Evolutionary conservation across 495 filamentous ascomycete species (phyloP).

Genomic region (Xylaria sp.): DNA sequence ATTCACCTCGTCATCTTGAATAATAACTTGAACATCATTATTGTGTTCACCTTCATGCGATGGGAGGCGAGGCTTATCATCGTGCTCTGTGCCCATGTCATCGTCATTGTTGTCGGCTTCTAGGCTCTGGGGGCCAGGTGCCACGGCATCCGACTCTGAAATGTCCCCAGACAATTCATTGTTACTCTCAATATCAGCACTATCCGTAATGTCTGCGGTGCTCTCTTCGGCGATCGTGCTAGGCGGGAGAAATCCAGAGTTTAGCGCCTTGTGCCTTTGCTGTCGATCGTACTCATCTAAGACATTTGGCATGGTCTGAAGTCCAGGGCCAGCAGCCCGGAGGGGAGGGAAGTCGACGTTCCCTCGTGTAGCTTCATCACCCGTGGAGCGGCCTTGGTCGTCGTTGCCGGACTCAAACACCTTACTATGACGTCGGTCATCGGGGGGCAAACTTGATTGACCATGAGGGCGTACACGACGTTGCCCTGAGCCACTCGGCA

Average conservation of each 20-base stretch:
- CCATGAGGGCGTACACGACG: neutral
- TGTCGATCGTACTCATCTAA: neutral
- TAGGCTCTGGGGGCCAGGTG: neutral
- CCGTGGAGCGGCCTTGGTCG: neutral
- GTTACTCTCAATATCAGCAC: neutral
- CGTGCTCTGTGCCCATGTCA: neutral
- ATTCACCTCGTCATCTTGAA: neutral
- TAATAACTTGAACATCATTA: neutral
- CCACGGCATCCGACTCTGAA: neutral
- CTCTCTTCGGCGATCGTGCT: conserved; percentile 18
- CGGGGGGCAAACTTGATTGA: neutral
- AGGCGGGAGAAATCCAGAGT: neutral
- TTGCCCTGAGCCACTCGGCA: too few species aligned
- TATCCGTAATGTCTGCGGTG: neutral
- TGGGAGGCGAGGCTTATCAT: neutral
- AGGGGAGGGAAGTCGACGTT: neutral
- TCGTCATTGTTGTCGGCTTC: neutral
- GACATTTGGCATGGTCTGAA: neutral
- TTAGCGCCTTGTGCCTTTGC: neutral
- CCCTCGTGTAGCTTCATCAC: neutral
- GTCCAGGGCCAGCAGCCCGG: neutral
- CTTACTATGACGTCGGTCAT: neutral
- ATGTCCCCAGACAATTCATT: neutral
- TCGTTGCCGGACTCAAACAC: neutral
- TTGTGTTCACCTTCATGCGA: neutral